Evolutionary conservation across 2,329 filamentous ascomycete species (phyloP).

Genomic region (Boeremia exigua): DNA sequence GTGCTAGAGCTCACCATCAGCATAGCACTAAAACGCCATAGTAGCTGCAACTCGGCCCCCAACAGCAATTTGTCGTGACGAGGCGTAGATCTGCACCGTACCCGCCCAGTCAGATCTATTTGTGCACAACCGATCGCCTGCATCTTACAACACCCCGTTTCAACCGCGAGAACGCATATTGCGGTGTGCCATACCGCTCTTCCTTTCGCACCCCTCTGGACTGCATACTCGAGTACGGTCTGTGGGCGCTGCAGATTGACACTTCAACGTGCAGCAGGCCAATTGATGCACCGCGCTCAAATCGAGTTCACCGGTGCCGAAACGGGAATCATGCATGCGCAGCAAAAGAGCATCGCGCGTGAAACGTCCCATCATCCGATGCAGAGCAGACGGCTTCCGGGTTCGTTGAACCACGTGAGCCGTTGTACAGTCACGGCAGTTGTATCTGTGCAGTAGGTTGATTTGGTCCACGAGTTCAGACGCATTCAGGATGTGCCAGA

Average conservation of each 20-base stretch:
- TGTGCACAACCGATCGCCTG: not conserved
- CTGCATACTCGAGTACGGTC: not conserved
- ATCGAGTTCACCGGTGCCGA: slow-evolving; percentile 10
- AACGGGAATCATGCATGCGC: slow-evolving; percentile 2
- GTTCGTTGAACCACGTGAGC: no score
- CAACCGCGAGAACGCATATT: slow-evolving; percentile 2
- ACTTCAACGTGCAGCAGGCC: not conserved
- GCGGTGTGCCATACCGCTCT: slow-evolving; percentile 14
- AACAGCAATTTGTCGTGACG: not conserved
- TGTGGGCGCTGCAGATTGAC: not conserved
- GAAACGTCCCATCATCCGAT: not conserved
- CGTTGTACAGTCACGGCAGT: no score
- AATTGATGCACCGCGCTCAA: not conserved
- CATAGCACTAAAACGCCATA: not conserved
- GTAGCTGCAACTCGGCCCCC: not conserved
- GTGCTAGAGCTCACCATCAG: not conserved
- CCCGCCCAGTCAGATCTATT: slow-evolving; percentile 4
- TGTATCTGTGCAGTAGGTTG: no score
- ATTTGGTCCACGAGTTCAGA: no score
- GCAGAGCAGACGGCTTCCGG: no score
- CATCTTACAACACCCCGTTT: not conserved
- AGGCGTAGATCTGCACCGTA: not conserved
- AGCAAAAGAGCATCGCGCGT: not conserved
- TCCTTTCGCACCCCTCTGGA: not conserved
- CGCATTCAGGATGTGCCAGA: no score